phyloP scores from a whole-genome alignment of 768 basidiomycete species.

The Podaxis sp. region DNA sequence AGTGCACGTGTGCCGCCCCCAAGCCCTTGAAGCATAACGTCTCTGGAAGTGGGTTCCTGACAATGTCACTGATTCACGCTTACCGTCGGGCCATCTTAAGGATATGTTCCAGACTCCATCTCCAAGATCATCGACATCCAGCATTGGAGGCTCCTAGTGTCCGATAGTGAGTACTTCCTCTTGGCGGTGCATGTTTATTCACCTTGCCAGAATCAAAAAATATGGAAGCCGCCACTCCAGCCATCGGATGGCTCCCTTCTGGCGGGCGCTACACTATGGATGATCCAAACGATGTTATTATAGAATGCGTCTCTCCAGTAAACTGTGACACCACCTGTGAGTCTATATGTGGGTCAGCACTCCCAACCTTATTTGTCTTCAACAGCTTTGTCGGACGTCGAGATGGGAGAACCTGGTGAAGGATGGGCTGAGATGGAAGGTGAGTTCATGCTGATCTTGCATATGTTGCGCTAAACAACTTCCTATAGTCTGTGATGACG shows the following conservation, averaged over 20 bases:
- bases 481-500: not conserved
- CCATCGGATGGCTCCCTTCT: not conserved
- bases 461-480: not conserved
- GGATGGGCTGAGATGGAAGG: constrained; percentile 8
- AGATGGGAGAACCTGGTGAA: constrained; percentile 4
- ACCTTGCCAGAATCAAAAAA: not conserved
- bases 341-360: not conserved
- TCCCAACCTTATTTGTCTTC: not conserved
- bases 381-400: not conserved
- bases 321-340: not conserved
- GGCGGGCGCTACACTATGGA: not conserved
- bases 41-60: not conserved
- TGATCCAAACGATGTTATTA: not conserved
- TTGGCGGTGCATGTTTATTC: not conserved
- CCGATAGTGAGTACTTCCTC: not conserved
- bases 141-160: not conserved
- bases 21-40: not conserved
- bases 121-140: not conserved
- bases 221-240: not conserved
- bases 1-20: not conserved
- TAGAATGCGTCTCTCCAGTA: not conserved
- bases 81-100: not conserved
- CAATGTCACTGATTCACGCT: not conserved
- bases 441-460: not conserved
- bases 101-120: not conserved